Conservation (phyloP, 1,284 basidiomycete genomes). For the Phylloporus gajari region DNA sequence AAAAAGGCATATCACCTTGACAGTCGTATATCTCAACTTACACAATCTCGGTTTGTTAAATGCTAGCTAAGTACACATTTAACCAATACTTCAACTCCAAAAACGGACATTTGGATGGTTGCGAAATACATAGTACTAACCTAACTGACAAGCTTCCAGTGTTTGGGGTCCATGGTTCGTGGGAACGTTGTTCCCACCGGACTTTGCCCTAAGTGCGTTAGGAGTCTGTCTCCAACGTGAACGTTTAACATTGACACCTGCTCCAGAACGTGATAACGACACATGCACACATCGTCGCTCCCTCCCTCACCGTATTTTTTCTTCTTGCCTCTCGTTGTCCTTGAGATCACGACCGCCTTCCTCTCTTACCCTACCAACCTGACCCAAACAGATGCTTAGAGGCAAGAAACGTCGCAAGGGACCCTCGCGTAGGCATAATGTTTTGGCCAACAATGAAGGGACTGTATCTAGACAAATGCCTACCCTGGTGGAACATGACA, state of each 20-base stretch:
- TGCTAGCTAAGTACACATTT: too few species aligned
- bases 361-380: conserved; percentile 34
- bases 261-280: conserved; percentile 16
- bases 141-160: too few species aligned
- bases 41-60: too few species aligned
- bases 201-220: too few species aligned
- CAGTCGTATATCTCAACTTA: too few species aligned
- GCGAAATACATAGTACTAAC: too few species aligned
- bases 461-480: conserved; percentile 20
- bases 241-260: conserved; percentile 9
- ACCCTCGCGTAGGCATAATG: conserved; percentile 44
- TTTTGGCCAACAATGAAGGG: conserved; percentile 17
- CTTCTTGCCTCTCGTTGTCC: conserved; percentile 39
- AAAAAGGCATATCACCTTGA: too few species aligned
- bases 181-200: too few species aligned
- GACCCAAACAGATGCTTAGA: conserved; percentile 38
- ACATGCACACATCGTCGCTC: conserved; percentile 26
- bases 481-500: conserved; percentile 37
- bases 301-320: conserved; percentile 40
- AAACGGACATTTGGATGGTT: too few species aligned
- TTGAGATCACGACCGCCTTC: conserved; percentile 30
- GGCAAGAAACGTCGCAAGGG: conserved; percentile 52
- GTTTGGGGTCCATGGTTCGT: too few species aligned
- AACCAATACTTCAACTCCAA: too few species aligned
- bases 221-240: conserved; percentile 17